Evolutionary conservation across 371 early-diverging fungal species (phyloP).

Genomic region (Mucor irregularis): DNA sequence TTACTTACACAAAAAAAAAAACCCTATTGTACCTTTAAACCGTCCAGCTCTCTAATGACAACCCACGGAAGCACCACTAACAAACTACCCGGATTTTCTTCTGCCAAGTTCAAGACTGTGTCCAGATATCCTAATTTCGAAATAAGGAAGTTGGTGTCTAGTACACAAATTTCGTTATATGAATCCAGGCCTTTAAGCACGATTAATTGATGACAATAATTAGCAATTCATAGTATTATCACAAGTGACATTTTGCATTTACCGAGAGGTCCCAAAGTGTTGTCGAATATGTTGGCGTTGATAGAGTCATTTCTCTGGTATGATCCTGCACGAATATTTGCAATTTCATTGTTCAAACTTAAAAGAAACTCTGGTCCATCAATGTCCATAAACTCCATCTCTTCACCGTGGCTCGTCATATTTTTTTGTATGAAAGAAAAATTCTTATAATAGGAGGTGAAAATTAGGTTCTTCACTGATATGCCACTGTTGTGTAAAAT

Average conservation of each 20-base stretch:
- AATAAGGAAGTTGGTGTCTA: constrained; percentile 46
- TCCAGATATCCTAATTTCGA: constrained; percentile 36
- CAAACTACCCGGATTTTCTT: constrained; percentile 20
- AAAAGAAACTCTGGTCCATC: constrained; percentile 42
- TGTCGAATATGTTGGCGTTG: not conserved
- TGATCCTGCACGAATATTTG: constrained; percentile 17
- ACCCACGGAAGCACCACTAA: constrained; percentile 42
- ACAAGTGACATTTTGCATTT: no score
- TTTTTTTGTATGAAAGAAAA: not conserved
- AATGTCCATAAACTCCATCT: constrained; percentile 35
- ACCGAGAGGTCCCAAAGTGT: no score
- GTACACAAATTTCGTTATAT: constrained; percentile 24
- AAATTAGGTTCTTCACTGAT: no score
- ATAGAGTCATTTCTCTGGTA: not conserved
- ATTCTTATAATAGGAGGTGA: no score
- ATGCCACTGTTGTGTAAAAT: no score
- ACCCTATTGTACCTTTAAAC: constrained; percentile 29
- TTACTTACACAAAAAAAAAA: no score
- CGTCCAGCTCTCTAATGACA: constrained; percentile 41
- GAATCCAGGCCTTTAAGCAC: not conserved
- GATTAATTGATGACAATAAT: no score
- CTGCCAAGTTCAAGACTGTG: constrained; percentile 22
- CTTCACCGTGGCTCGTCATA: no score
- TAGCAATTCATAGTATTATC: no score
- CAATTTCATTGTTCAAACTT: constrained; percentile 34